A percentile compares a stretch with the other conserved stretches of the same genome.
phyloP scores from a whole-genome alignment of 108 stramenopile genomes.

The Aureococcus anophagefferens region DNA sequence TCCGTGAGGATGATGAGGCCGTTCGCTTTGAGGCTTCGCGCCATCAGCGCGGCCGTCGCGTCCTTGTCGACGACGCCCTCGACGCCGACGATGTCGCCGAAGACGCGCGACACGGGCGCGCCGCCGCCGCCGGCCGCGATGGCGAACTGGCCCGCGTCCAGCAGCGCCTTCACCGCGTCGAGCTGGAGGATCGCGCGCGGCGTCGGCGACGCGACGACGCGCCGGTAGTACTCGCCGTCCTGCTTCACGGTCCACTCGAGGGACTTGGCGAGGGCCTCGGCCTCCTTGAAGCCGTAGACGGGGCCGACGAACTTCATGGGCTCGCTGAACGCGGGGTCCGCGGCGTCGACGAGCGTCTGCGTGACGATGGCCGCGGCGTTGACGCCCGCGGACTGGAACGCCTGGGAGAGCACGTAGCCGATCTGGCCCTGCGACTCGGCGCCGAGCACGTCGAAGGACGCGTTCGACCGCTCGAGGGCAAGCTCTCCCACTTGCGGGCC shows the following conservation, averaged over 20 bases:
- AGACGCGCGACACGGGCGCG: constrained; percentile 56
- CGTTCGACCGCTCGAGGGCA: constrained; percentile 60
- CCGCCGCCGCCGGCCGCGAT: constrained; percentile 73
- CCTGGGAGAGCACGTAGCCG: constrained; percentile 66
- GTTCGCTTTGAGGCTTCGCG: constrained; percentile 61
- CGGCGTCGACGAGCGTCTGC: constrained; percentile 62
- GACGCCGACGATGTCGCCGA: background rate
- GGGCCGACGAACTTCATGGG: constrained; percentile 69
- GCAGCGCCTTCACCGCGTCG: constrained; percentile 52
- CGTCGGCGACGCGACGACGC: constrained; percentile 64
- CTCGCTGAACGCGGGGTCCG: constrained; percentile 56
- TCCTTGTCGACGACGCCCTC: constrained; percentile 38
- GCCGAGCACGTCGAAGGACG: constrained; percentile 42
- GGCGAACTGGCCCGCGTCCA: constrained; percentile 47
- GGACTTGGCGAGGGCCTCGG: constrained; percentile 55
- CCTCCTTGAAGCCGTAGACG: constrained; percentile 68
- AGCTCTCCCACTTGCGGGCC: constrained; percentile 72
- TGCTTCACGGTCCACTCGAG: constrained; percentile 68
- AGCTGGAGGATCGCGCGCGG: constrained; percentile 65
- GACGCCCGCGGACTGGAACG: constrained; percentile 43
- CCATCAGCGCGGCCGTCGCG: constrained; percentile 55
- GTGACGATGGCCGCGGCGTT: constrained; percentile 56
- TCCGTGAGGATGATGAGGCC: constrained; percentile 68
- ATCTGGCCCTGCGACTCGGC: constrained; percentile 73
- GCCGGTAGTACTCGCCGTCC: constrained; percentile 68